Percentiles rank a stretch among this genome's conserved stretches.
These are phyloP conservation scores for Camellia sinensis DNA, from an alignment of 148 eudicot genomes.

Conservation along the genomic window DNA sequence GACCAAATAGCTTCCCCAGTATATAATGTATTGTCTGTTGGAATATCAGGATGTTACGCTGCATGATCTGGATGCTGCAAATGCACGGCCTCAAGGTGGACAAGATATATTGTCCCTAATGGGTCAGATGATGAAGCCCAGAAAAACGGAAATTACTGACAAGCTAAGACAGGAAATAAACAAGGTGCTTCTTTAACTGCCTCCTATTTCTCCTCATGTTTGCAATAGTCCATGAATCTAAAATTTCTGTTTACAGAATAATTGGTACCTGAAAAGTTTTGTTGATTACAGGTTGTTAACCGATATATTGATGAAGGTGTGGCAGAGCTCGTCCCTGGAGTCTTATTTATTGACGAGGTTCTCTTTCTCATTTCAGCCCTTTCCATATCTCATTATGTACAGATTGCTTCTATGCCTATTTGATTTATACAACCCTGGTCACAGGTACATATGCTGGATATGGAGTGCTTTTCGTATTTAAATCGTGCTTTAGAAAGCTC, in stretches of 20 bases:
- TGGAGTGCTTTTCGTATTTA: constrained; percentile 94
- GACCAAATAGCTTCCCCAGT: neutral
- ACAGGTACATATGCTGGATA: constrained; percentile 98
- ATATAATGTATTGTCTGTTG: neutral
- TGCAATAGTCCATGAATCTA: neutral
- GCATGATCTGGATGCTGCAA: constrained; percentile 99
- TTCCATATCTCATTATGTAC: constrained; percentile 9
- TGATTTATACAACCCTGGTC: constrained; percentile 5
- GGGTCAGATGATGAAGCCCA: constrained; percentile 99
- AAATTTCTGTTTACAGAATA: neutral
- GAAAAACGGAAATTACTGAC: constrained; percentile 96
- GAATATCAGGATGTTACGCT: constrained; percentile 84
- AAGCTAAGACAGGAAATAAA: constrained; percentile 94
- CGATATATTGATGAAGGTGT: constrained; percentile 95
- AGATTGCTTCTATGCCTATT: neutral
- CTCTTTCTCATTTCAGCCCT: constrained; percentile 3
- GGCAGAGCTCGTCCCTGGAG: constrained; percentile 98
- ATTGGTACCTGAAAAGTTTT: neutral
- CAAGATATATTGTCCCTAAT: constrained; percentile 93
- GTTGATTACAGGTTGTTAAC: constrained; percentile 71
- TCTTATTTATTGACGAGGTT: constrained; percentile 96
- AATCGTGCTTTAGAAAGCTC: constrained; percentile 96
- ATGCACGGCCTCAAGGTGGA: constrained; percentile 99
- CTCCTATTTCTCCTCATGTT: neutral
- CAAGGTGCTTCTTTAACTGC: constrained; percentile 43